Evolutionary conservation across 805 yeast species (phyloP).

Genomic region (Metschnikowia dekortorum): DNA sequence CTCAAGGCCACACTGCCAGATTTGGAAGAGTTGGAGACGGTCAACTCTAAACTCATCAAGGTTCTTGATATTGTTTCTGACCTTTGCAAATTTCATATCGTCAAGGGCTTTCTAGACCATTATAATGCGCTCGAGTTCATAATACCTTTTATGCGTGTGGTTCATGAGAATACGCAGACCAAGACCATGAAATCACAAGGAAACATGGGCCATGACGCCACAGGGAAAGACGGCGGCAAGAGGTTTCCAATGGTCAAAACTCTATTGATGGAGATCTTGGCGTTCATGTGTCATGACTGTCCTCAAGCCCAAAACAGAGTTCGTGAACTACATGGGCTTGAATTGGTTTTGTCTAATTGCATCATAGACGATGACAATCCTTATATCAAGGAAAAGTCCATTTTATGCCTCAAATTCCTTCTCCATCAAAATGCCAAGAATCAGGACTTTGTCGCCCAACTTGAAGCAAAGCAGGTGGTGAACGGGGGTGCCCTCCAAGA

Average conservation of each 20-base stretch:
- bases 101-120: slow-evolving; percentile 38
- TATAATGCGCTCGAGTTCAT: slow-evolving; percentile 35
- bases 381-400: slow-evolving; percentile 76
- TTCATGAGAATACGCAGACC: slow-evolving; percentile 36
- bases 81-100: slow-evolving; percentile 36
- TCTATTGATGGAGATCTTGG: slow-evolving; percentile 60
- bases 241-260: slow-evolving; percentile 63
- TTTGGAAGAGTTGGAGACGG: slow-evolving; percentile 5
- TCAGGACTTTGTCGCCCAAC: slow-evolving; percentile 67
- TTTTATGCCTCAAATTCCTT: slow-evolving; percentile 69
- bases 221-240: slow-evolving; percentile 4
- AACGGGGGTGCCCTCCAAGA: slow-evolving; percentile 53
- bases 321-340: slow-evolving; percentile 64
- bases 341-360: slow-evolving; percentile 71
- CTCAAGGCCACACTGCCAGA: slow-evolving; percentile 7
- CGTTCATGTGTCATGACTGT: slow-evolving; percentile 51
- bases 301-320: slow-evolving; percentile 60
- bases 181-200: slow-evolving; percentile 1
- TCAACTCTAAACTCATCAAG: slow-evolving; percentile 19
- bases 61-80: slow-evolving; percentile 41
- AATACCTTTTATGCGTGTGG: slow-evolving; percentile 31
- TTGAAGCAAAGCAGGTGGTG: slow-evolving; percentile 71
- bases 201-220: background rate
- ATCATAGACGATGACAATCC: slow-evolving; percentile 87
- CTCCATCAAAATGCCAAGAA: slow-evolving; percentile 61